A percentile compares a stretch with the other conserved stretches of the same genome.
Conservation (phyloP, 768 basidiomycete species). For the Trametes punicea region DNA sequence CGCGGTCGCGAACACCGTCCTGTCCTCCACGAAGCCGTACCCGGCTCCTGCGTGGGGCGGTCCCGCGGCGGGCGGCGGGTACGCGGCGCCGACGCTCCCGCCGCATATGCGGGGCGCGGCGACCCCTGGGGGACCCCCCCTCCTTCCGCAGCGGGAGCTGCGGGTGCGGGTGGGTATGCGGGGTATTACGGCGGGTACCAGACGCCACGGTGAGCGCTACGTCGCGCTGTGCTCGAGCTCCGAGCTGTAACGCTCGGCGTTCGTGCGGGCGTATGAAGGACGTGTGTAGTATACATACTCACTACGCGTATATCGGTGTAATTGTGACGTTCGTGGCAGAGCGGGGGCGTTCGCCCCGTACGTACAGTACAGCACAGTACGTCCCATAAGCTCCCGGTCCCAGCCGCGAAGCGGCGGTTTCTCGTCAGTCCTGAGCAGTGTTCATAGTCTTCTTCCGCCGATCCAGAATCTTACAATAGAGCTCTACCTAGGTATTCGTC, state of each 20-base stretch:
- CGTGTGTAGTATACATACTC: conserved; percentile 2
- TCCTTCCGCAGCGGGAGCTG: conserved; percentile 16
- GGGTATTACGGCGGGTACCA: conserved; percentile 28
- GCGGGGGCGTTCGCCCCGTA: no score
- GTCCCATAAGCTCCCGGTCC: no score
- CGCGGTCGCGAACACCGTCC: conserved; percentile 55
- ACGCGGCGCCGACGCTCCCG: conserved; percentile 38
- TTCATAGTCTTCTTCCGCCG: no score
- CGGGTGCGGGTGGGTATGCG: conserved; percentile 1
- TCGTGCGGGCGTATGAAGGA: no score
- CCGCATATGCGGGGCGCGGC: conserved; percentile 36
- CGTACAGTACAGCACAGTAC: no score
- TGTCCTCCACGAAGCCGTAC: conserved; percentile 30
- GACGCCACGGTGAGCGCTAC: conserved; percentile 12
- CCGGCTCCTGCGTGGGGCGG: conserved; percentile 21
- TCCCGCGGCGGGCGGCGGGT: conserved; percentile 15
- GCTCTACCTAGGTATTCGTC: no score
- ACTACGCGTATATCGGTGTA: neutral
- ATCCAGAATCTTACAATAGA: no score
- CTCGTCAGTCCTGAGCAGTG: no score
- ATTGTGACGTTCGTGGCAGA: no score
- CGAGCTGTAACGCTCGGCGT: no score
- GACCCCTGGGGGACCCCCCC: conserved; percentile 24
- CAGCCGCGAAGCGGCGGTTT: no score
- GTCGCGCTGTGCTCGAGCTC: neutral